Percentiles rank a stretch among this genome's conserved stretches.
Conservation (phyloP, 1,284 basidiomycete genomes). For the Boletus smithii region DNA sequence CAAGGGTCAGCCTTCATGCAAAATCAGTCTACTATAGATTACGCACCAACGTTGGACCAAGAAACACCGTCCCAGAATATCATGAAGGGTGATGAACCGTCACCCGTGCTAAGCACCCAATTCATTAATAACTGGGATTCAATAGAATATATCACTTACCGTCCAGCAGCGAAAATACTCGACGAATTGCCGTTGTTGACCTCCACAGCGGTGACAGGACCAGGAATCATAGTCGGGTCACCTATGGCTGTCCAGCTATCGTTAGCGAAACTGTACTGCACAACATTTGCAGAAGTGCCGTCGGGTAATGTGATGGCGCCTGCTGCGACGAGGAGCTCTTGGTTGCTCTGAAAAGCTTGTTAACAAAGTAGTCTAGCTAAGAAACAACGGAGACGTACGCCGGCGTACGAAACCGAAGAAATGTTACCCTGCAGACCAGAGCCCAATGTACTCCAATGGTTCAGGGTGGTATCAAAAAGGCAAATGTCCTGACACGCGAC, state of each 20-base stretch:
- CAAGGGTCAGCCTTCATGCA: neutral
- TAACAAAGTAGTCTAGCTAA: neutral
- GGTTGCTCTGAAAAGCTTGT: slow-evolving; percentile 46
- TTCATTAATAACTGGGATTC: neutral
- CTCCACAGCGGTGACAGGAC: slow-evolving; percentile 85
- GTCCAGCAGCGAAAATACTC: slow-evolving; percentile 89
- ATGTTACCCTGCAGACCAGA: slow-evolving; percentile 82
- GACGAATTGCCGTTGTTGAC: slow-evolving; percentile 79
- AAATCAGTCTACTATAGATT: neutral
- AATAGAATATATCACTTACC: slow-evolving; percentile 41
- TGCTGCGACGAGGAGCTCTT: slow-evolving; percentile 64
- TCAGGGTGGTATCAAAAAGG: slow-evolving; percentile 61
- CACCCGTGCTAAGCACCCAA: slow-evolving; percentile 42
- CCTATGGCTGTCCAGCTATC: slow-evolving; percentile 77
- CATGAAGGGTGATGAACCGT: slow-evolving; percentile 68
- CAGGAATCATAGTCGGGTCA: slow-evolving; percentile 63
- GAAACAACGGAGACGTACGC: slow-evolving; percentile 48
- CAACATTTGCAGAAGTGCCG: slow-evolving; percentile 63
- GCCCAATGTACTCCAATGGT: slow-evolving; percentile 83
- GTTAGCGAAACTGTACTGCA: slow-evolving; percentile 67
- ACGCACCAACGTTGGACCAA: slow-evolving; percentile 68
- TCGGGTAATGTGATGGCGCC: slow-evolving; percentile 72
- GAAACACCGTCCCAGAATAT: slow-evolving; percentile 76
- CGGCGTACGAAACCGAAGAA: slow-evolving; percentile 74
- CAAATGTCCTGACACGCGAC: slow-evolving; percentile 80